Conservation (phyloP, 1,284 basidiomycete species). For the Ganoderma leucocontextum region DNA sequence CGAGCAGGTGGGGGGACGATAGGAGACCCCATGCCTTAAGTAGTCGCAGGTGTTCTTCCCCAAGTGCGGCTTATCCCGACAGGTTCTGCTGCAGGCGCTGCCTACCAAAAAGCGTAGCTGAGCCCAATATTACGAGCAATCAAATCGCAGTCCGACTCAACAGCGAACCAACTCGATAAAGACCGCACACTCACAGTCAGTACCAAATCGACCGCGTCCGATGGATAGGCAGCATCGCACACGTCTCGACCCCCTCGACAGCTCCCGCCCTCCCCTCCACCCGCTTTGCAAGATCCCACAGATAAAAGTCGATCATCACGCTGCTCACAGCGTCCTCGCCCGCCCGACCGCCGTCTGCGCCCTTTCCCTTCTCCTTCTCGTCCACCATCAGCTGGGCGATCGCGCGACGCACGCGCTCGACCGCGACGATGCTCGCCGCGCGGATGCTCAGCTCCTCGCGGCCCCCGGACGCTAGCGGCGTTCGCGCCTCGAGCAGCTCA, state of each 20-base stretch:
- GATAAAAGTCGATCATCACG: conserved; percentile 85
- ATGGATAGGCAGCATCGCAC: conserved; percentile 73
- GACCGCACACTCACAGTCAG: conserved; percentile 40
- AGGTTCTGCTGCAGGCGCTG: not conserved
- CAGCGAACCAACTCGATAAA: not conserved
- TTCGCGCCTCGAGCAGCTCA: conserved; percentile 52
- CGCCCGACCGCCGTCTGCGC: conserved; percentile 22
- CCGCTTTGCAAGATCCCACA: conserved; percentile 86
- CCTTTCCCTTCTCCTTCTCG: conserved; percentile 28
- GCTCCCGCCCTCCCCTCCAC: conserved; percentile 67
- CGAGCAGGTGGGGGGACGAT: not conserved
- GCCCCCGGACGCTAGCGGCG: conserved; percentile 59
- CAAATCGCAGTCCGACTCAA: not conserved
- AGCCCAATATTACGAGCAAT: too few relatives aligned
- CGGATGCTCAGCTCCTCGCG: conserved; percentile 77
- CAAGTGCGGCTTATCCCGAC: not conserved
- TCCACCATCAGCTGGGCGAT: conserved; percentile 45
- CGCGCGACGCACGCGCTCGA: conserved; percentile 71
- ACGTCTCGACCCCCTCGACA: conserved; percentile 63
- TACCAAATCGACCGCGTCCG: conserved; percentile 87
- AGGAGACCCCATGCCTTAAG: not conserved
- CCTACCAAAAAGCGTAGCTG: not conserved
- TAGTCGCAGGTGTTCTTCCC: not conserved
- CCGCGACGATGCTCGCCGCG: conserved; percentile 77
- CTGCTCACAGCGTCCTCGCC: conserved; percentile 62